Conservation (phyloP, 495 filamentous ascomycete genomes). For the Physcia stellaris region DNA sequence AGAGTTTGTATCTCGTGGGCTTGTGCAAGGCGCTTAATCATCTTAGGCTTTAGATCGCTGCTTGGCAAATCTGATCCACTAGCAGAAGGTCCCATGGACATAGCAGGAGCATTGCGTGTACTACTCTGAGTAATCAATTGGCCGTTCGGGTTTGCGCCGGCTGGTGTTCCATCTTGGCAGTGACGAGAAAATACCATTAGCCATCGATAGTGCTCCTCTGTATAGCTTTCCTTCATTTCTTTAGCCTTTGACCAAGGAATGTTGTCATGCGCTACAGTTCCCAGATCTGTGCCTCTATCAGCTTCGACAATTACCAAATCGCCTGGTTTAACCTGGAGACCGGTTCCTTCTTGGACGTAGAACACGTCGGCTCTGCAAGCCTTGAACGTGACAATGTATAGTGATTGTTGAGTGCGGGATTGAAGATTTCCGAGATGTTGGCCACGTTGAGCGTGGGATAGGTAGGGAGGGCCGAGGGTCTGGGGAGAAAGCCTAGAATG, state of each 20-base stretch:
- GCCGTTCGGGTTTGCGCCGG: slow-evolving; percentile 27
- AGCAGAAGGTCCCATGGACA: slow-evolving; percentile 54
- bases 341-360: slow-evolving; percentile 89
- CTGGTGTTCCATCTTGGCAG: slow-evolving; percentile 46
- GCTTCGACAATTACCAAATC: slow-evolving; percentile 96
- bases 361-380: slow-evolving; percentile 89
- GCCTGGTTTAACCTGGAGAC: slow-evolving; percentile 74
- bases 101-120: slow-evolving; percentile 51
- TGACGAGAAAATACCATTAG: slow-evolving; percentile 90
- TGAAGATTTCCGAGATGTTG: slow-evolving; percentile 48
- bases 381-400: slow-evolving; percentile 93
- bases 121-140: slow-evolving; percentile 22
- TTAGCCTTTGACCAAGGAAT: slow-evolving; percentile 74
- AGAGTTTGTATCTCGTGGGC: slow-evolving; percentile 76
- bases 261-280: slow-evolving; percentile 77
- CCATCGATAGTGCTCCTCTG: slow-evolving; percentile 89
- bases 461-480: slow-evolving; percentile 41
- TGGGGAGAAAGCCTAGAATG: slow-evolving; percentile 27
- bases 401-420: slow-evolving; percentile 63
- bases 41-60: slow-evolving; percentile 77
- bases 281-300: slow-evolving; percentile 88
- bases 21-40: slow-evolving; percentile 89
- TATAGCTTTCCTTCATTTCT: slow-evolving; percentile 74
- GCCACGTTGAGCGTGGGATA: slow-evolving; percentile 31
- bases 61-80: slow-evolving; percentile 53